Conservation (phyloP, 805 yeast species). For the Wickerhamomyces bovis region DNA sequence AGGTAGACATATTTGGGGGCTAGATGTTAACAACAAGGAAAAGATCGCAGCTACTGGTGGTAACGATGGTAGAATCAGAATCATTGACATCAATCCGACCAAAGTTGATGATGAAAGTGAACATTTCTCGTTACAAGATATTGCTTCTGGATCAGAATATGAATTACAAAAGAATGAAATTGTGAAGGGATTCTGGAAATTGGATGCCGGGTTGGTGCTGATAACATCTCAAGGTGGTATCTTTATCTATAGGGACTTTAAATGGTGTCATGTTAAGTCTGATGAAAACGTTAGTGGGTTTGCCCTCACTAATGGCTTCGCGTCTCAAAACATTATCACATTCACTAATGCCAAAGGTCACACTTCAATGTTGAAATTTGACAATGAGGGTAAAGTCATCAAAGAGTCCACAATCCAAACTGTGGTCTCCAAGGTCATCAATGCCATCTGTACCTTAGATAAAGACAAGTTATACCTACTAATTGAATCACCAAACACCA, state of each 20-base stretch:
- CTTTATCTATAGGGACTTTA: constrained; percentile 21
- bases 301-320: constrained; percentile 38
- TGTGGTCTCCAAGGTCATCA: constrained; percentile 41
- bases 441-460: constrained; percentile 33
- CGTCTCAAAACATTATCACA: constrained; percentile 27
- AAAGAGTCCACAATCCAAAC: constrained; percentile 19
- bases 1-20: constrained; percentile 87
- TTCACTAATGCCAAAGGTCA: constrained; percentile 37
- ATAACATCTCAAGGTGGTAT: constrained; percentile 58
- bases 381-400: constrained; percentile 28
- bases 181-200: constrained; percentile 53
- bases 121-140: constrained; percentile 27
- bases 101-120: constrained; percentile 27
- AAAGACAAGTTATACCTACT: constrained; percentile 32
- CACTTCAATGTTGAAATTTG: constrained; percentile 36
- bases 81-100: constrained; percentile 44
- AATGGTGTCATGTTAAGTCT: constrained; percentile 26
- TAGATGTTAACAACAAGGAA: constrained; percentile 43
- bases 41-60: constrained; percentile 78
- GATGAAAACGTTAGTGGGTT: constrained; percentile 30
- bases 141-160: constrained; percentile 25
- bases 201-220: constrained; percentile 39
- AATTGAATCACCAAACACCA: constrained; percentile 65
- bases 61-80: constrained; percentile 78
- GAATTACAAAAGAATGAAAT: constrained; percentile 42